Evolutionary conservation across 495 filamentous ascomycete genomes (phyloP).

Genomic region (Annulohypoxylon moriforme): DNA sequence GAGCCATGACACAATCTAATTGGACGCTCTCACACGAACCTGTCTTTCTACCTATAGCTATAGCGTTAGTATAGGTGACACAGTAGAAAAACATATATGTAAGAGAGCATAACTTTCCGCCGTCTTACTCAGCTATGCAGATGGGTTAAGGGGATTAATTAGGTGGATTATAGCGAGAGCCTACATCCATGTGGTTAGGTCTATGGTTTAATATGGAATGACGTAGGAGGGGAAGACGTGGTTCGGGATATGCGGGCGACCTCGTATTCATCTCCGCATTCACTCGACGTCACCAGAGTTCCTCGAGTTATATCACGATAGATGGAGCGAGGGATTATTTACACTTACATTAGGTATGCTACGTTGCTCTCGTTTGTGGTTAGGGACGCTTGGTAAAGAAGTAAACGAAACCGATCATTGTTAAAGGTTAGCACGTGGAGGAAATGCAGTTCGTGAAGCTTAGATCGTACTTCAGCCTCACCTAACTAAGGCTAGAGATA

Average conservation of each 20-base stretch:
- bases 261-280: slow-evolving; percentile 33
- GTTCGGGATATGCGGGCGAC: slow-evolving; percentile 22
- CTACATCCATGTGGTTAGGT: not conserved
- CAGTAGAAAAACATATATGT: not conserved
- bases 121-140: slow-evolving; percentile 24
- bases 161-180: not conserved
- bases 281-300: not conserved
- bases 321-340: not conserved
- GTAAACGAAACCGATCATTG: not conserved
- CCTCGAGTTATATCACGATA: not conserved
- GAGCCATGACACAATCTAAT: not conserved
- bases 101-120: slow-evolving; percentile 6
- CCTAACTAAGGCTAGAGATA: no score
- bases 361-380: not conserved
- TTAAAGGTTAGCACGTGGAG: not conserved
- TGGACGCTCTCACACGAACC: not conserved
- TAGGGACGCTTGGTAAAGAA: not conserved
- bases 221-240: not conserved
- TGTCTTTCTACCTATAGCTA: not conserved
- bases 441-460: not conserved
- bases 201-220: slow-evolving; percentile 5
- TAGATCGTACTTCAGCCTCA: no score
- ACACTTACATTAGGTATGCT: slow-evolving; percentile 1
- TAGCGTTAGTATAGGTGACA: not conserved
- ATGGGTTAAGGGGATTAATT: not conserved